A percentile compares a stretch with the other conserved stretches of the same genome.
phyloP scores from a whole-genome alignment of 192 early-diverging fungal species.

The Coemansia furcata region DNA sequence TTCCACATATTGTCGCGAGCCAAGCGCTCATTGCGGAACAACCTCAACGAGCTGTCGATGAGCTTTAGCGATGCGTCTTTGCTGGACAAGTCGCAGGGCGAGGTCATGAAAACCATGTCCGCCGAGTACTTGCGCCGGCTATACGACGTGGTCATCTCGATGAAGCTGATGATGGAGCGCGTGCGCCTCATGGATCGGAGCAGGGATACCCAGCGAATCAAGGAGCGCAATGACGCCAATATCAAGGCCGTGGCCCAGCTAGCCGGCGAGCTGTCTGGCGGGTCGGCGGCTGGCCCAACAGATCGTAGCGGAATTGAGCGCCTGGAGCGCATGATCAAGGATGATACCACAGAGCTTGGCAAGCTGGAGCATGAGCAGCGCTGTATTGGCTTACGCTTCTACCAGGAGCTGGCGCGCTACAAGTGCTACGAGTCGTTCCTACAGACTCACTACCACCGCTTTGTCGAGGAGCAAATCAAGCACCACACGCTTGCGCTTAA shows the following conservation, averaged over 20 bases:
- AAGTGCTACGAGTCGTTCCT: constrained; percentile 51
- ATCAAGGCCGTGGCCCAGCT: constrained; percentile 32
- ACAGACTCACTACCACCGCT: constrained; percentile 42
- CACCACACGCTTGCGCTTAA: constrained; percentile 52
- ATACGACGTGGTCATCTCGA: constrained; percentile 50
- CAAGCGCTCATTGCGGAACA: constrained; percentile 37
- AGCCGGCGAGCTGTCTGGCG: constrained; percentile 14
- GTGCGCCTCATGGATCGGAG: constrained; percentile 41
- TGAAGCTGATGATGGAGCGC: constrained; percentile 55
- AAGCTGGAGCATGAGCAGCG: constrained; percentile 46
- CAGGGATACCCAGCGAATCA: constrained; percentile 37
- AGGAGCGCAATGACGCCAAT: constrained; percentile 37
- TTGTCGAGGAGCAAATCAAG: constrained; percentile 52
- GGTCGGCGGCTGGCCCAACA: neutral
- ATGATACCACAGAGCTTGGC: constrained; percentile 40
- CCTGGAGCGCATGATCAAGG: constrained; percentile 36
- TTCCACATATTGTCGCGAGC: constrained; percentile 32
- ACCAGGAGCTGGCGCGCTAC: constrained; percentile 52
- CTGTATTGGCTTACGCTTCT: constrained; percentile 47
- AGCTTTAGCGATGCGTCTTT: constrained; percentile 47
- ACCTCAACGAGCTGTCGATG: constrained; percentile 52
- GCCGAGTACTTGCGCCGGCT: constrained; percentile 52
- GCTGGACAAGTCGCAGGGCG: constrained; percentile 50
- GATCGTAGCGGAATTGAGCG: constrained; percentile 42
- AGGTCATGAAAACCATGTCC: constrained; percentile 50